Evolutionary conservation across 495 filamentous ascomycete species (phyloP).

Genomic region (Podospora tetraspora): DNA sequence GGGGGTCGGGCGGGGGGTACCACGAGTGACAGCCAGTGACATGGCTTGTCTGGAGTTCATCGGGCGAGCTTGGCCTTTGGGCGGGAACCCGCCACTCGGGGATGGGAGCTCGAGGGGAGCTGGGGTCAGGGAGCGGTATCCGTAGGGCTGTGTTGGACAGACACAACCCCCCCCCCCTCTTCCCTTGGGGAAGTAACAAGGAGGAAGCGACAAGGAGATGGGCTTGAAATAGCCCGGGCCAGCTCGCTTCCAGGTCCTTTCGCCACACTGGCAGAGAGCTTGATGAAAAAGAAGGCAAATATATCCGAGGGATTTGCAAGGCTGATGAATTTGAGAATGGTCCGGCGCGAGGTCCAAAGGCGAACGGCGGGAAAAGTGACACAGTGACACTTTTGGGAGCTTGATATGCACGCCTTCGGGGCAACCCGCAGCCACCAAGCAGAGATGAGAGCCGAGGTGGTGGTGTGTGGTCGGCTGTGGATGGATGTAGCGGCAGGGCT

Average conservation of each 20-base stretch:
- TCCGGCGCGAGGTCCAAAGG: not conserved
- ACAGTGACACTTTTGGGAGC: not conserved
- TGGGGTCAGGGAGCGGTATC: slow-evolving; percentile 1
- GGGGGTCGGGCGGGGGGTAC: not conserved
- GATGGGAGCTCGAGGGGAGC: not conserved
- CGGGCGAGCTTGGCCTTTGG: not conserved
- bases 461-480: not conserved
- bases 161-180: slow-evolving; percentile 1
- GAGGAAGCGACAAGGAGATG: not conserved
- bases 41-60: not conserved
- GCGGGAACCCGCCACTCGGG: slow-evolving; percentile 14
- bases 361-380: not conserved
- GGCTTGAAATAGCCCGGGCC: not conserved
- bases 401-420: not conserved
- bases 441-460: not conserved
- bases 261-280: not conserved
- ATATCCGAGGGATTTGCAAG: not conserved
- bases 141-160: slow-evolving; percentile 21
- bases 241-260: not conserved
- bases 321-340: not conserved
- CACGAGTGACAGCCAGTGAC: not conserved
- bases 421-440: not conserved
- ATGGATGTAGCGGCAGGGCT: not conserved
- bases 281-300: not conserved
- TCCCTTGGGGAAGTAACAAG: too few species aligned